Conservation (phyloP, 371 early-diverging fungal species). For the Capniomyces stellatus region DNA sequence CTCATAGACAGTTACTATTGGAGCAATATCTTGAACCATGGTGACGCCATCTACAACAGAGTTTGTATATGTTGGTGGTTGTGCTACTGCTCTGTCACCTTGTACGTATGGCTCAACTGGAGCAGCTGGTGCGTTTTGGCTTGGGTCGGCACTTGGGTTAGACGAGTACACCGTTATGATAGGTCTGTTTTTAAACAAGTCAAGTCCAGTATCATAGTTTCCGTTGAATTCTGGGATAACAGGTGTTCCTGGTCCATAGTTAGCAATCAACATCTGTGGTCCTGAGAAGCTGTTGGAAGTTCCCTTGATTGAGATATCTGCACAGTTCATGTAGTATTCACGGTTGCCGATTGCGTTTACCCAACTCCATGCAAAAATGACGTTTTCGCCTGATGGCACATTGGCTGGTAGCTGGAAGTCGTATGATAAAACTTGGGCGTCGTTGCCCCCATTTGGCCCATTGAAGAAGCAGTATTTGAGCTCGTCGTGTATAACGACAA, state of each 20-base stretch:
- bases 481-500: slow-evolving; percentile 35
- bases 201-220: slow-evolving; percentile 18
- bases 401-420: slow-evolving; percentile 31
- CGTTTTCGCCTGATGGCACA: slow-evolving; percentile 28
- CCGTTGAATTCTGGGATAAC: slow-evolving; percentile 29
- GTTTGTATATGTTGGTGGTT: too few species aligned
- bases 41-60: too few species aligned
- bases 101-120: too few species aligned
- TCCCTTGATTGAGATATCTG: slow-evolving; percentile 33
- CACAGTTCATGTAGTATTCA: slow-evolving; percentile 48
- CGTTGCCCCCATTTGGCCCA: slow-evolving; percentile 6
- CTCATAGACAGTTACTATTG: too few species aligned
- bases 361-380: slow-evolving; percentile 46
- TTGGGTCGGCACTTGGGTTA: too few species aligned
- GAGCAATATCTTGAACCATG: too few species aligned
- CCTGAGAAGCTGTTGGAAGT: slow-evolving; percentile 17
- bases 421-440: slow-evolving; percentile 9
- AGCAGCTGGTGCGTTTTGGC: too few species aligned
- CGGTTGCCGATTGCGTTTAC: slow-evolving; percentile 39
- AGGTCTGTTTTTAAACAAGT: slow-evolving; percentile 15
- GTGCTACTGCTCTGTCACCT: too few species aligned
- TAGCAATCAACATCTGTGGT: slow-evolving; percentile 30
- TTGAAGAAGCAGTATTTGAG: slow-evolving; percentile 27
- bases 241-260: slow-evolving; percentile 24
- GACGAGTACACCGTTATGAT: slow-evolving; percentile 27